phyloP scores from a whole-genome alignment of 129 eudicot genomes.

The Pittosporum tobira region DNA sequence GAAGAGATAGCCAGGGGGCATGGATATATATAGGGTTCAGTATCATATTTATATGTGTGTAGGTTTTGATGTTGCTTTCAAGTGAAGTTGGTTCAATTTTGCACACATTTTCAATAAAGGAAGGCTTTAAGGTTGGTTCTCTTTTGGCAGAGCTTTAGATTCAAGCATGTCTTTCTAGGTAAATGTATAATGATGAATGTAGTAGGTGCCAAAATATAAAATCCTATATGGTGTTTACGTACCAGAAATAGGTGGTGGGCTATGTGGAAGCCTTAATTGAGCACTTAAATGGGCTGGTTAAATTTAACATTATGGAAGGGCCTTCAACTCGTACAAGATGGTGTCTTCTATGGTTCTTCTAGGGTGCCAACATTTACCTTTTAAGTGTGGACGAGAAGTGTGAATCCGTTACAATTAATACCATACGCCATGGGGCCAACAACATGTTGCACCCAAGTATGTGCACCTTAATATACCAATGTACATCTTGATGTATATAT shows the following conservation, averaged over 20 bases:
- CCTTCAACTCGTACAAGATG: too few relatives aligned
- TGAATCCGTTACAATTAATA: too few relatives aligned
- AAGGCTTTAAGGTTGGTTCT: conserved; percentile 64
- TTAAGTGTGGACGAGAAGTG: too few relatives aligned
- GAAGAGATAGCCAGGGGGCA: conserved; percentile 12
- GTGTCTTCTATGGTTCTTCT: too few relatives aligned
- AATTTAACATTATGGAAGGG: too few relatives aligned
- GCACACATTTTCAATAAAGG: conserved; percentile 21
- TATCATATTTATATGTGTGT: conserved; percentile 4
- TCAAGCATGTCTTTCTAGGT: conserved; percentile 38
- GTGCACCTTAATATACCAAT: too few relatives aligned
- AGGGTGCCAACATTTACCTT: too few relatives aligned
- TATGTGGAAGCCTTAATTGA: background rate
- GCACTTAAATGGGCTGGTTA: too few relatives aligned
- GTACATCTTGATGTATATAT: too few relatives aligned
- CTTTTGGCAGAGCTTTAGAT: conserved; percentile 41
- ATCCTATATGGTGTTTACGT: background rate
- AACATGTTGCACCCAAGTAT: too few relatives aligned
- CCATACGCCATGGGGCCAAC: too few relatives aligned
- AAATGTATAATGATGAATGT: background rate
- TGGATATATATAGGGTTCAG: conserved; percentile 27
- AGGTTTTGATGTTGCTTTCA: conserved; percentile 31
- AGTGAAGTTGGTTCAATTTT: conserved; percentile 43
- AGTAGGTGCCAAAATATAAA: background rate
- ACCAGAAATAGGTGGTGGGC: background rate